Evolutionary conservation across 305 asterid species (phyloP).

Genomic region (Lippia alba): DNA sequence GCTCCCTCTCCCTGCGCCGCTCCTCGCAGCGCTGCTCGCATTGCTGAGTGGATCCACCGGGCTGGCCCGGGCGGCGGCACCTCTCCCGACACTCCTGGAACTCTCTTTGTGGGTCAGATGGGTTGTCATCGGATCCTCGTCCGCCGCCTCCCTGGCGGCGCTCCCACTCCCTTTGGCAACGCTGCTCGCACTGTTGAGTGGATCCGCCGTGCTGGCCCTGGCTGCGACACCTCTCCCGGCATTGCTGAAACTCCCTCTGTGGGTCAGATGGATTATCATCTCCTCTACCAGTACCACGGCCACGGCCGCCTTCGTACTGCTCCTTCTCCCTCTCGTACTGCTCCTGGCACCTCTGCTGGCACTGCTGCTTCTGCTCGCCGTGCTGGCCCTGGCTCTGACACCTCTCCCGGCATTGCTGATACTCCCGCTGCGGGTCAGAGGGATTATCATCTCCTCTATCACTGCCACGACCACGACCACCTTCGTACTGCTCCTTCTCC

Average conservation of each 20-base stretch:
- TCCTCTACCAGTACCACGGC: not conserved
- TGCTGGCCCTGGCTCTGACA: not conserved
- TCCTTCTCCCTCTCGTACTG: slow-evolving; percentile 27
- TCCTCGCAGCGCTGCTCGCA: not conserved
- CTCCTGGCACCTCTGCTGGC: slow-evolving; percentile 31
- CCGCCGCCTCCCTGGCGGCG: not conserved
- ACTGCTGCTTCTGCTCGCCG: slow-evolving; percentile 9
- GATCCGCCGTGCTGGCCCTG: not conserved
- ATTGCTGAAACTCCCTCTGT: slow-evolving; percentile 13
- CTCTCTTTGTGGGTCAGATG: not conserved
- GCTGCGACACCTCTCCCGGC: slow-evolving; percentile 14
- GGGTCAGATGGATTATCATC: slow-evolving; percentile 2
- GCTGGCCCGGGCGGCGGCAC: not conserved
- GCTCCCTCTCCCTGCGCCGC: not conserved
- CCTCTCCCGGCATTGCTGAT: slow-evolving; percentile 4
- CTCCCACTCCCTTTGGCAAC: not conserved
- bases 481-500: slow-evolving; percentile 15
- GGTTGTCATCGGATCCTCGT: not conserved
- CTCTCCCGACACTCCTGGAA: not conserved
- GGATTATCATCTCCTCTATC: not conserved
- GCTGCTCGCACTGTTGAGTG: not conserved
- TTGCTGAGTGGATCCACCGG: not conserved
- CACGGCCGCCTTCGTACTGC: not conserved
- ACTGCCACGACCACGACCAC: not conserved
- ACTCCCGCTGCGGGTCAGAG: slow-evolving; percentile 20